A percentile compares a stretch with the other conserved stretches of the same genome.
These are phyloP conservation scores for Penicillium verrucosum DNA, from an alignment of 2,329 filamentous ascomycete genomes.

Conservation along the genomic window DNA sequence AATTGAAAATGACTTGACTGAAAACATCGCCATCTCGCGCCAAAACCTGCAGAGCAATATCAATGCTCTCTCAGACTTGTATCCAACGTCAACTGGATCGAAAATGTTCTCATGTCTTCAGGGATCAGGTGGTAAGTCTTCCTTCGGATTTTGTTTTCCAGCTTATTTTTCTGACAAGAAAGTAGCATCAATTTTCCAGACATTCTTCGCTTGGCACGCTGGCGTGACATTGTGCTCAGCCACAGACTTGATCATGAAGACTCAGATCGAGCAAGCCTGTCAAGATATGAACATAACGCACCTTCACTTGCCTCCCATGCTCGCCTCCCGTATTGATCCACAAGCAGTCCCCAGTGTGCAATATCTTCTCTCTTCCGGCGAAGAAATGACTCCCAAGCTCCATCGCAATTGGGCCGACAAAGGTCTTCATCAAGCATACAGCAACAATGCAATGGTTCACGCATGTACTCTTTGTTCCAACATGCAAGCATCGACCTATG, in stretches of 20 bases:
- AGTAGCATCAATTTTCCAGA: conserved; percentile 78
- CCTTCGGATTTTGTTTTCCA: background rate
- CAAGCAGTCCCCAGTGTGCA: conserved; percentile 65
- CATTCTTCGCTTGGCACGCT: conserved; percentile 76
- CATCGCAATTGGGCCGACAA: conserved; percentile 64
- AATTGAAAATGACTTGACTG: conserved; percentile 43
- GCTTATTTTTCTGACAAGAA: conserved; percentile 13
- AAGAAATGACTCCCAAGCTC: conserved; percentile 71
- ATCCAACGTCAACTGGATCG: conserved; percentile 55
- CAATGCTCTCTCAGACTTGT: conserved; percentile 61
- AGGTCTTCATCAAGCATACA: conserved; percentile 65
- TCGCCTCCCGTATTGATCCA: conserved; percentile 71
- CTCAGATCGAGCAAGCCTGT: conserved; percentile 67
- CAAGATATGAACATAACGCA: conserved; percentile 66
- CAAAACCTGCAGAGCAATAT: conserved; percentile 74
- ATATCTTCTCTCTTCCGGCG: conserved; percentile 77
- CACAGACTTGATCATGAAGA: conserved; percentile 69
- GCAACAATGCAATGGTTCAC: conserved; percentile 50
- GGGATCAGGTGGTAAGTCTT: conserved; percentile 63
- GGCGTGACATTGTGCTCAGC: conserved; percentile 77
- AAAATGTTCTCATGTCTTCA: conserved; percentile 79
- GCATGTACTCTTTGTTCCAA: conserved; percentile 71
- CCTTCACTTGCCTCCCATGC: conserved; percentile 79
- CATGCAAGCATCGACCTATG: conserved; percentile 56
- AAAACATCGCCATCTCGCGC: conserved; percentile 76